phyloP scores from a whole-genome alignment of 805 yeast species.

The Jamesozyma spencerorum region DNA sequence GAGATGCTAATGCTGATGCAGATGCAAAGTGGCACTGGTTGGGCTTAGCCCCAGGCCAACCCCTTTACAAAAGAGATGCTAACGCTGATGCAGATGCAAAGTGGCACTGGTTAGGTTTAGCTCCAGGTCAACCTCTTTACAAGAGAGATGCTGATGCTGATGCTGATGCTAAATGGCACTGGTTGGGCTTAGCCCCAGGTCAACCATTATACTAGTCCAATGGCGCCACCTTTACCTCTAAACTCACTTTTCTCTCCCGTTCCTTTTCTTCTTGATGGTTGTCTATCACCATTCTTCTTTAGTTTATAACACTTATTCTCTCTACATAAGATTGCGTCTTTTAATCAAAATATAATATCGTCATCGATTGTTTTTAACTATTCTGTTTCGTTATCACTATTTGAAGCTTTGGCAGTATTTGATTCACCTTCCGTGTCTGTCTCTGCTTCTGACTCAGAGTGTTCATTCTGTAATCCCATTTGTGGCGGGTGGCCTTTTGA shows the following conservation, averaged over 20 bases:
- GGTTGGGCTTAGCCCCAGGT: slow-evolving; percentile 20
- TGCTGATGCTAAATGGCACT: slow-evolving; percentile 23
- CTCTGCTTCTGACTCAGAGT: slow-evolving; percentile 3
- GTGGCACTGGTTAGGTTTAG: slow-evolving; percentile 25
- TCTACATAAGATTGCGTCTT: not conserved
- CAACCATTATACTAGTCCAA: slow-evolving; percentile 19
- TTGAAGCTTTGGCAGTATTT: too few species aligned
- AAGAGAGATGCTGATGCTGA: slow-evolving; percentile 24
- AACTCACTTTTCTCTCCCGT: not conserved
- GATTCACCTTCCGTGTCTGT: slow-evolving; percentile 5
- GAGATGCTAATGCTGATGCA: slow-evolving; percentile 25
- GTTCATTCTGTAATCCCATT: not conserved
- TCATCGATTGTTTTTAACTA: not conserved
- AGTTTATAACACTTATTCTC: not conserved
- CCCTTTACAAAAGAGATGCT: slow-evolving; percentile 15
- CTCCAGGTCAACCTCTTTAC: slow-evolving; percentile 22
- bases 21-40: slow-evolving; percentile 25
- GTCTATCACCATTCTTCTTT: not conserved
- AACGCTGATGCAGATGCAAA: slow-evolving; percentile 26
- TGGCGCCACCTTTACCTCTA: not conserved
- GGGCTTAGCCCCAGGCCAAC: slow-evolving; percentile 19
- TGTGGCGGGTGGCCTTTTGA: too few species aligned
- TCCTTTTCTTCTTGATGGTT: not conserved
- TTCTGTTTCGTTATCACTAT: too few species aligned
- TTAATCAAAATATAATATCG: not conserved